phyloP scores from a whole-genome alignment of 495 filamentous ascomycete genomes.

The Hypomontagnella monticulosa region DNA sequence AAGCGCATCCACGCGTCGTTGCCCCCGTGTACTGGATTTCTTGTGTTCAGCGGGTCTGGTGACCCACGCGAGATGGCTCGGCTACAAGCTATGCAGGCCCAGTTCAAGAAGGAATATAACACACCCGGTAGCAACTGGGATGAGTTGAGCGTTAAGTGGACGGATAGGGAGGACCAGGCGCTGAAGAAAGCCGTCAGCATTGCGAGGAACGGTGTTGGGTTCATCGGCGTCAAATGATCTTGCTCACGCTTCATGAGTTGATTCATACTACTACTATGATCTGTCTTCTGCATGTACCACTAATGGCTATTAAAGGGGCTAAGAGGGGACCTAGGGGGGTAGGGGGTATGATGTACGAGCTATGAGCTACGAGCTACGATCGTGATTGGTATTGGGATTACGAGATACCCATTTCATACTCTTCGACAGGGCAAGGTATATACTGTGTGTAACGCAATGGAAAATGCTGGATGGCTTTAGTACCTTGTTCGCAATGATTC shows the following conservation, averaged over 20 bases:
- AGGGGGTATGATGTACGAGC: background rate
- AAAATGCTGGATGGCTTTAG: too few relatives aligned
- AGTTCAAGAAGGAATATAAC: slow-evolving; percentile 79
- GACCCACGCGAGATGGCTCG: slow-evolving; percentile 82
- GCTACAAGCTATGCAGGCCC: slow-evolving; percentile 75
- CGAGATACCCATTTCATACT: slow-evolving; percentile 38
- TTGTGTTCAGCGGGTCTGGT: slow-evolving; percentile 89
- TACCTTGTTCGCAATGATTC: too few relatives aligned
- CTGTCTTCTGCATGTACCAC: background rate
- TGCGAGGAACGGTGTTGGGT: slow-evolving; percentile 82
- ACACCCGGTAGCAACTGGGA: slow-evolving; percentile 82
- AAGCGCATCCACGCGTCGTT: slow-evolving; percentile 75
- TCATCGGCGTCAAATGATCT: slow-evolving; percentile 76
- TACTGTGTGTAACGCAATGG: too few relatives aligned
- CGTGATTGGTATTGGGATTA: slow-evolving; percentile 28
- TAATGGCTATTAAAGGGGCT: background rate
- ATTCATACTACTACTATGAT: background rate
- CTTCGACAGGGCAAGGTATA: background rate
- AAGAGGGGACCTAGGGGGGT: background rate
- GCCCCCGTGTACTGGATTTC: slow-evolving; percentile 83
- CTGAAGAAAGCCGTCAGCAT: slow-evolving; percentile 73
- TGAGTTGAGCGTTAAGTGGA: slow-evolving; percentile 87
- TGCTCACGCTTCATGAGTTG: background rate
- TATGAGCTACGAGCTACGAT: slow-evolving; percentile 39
- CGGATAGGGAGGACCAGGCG: slow-evolving; percentile 83